Conservation (phyloP, 1,139 yeast species). For the Candida sanyaensis region DNA sequence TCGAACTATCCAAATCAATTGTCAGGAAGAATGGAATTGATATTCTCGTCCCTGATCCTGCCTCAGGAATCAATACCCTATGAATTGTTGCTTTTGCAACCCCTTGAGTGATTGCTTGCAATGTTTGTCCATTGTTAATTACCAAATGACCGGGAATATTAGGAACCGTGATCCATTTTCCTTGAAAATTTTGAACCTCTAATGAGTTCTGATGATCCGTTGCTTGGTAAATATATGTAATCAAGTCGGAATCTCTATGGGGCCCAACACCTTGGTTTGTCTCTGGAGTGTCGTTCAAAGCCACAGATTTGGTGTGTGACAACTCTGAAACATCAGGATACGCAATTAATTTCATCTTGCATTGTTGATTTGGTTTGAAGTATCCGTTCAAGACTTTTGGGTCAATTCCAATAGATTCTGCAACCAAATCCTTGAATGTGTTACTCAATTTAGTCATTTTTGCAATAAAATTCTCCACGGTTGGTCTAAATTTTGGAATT, state of each 20-base stretch:
- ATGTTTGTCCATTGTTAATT: conserved; percentile 56
- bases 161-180: conserved; percentile 62
- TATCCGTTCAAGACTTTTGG: conserved; percentile 46
- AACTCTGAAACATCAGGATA: conserved; percentile 46
- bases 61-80: conserved; percentile 55
- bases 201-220: conserved; percentile 49
- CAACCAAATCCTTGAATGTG: conserved; percentile 45
- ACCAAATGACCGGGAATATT: conserved; percentile 46
- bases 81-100: conserved; percentile 70
- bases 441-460: conserved; percentile 50
- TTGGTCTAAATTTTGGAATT: conserved; percentile 53
- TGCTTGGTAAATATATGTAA: conserved; percentile 64
- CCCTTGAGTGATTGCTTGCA: conserved; percentile 55
- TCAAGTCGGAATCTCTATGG: conserved; percentile 67
- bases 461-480: conserved; percentile 45
- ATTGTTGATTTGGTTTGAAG: conserved; percentile 54
- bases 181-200: conserved; percentile 63
- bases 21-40: conserved; percentile 59
- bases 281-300: conserved; percentile 42
- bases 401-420: conserved; percentile 56
- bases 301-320: conserved; percentile 26
- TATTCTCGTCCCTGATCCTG: conserved; percentile 54
- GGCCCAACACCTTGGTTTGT: conserved; percentile 69
- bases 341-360: conserved; percentile 55
- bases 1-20: conserved; percentile 47